A percentile compares a stretch with the other conserved stretches of the same genome.
Conservation (phyloP, 176 grass and related monocot species). For the Aegilops speltoides region DNA sequence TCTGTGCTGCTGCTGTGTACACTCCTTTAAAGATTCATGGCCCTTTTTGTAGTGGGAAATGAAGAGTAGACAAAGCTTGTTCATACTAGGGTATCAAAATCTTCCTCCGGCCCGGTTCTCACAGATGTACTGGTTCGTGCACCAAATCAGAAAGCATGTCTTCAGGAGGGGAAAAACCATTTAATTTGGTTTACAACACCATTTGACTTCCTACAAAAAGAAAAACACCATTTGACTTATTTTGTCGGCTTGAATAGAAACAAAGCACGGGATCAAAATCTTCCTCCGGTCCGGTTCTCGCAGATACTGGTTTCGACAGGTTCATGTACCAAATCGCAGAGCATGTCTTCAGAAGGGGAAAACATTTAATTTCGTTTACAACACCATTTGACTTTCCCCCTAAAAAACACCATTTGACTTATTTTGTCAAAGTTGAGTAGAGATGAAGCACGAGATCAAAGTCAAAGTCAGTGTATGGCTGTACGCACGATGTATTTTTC, state of each 20-base stretch:
- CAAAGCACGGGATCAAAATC: neutral
- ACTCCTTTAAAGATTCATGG: conserved; percentile 25
- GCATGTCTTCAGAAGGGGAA: neutral
- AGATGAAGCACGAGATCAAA: neutral
- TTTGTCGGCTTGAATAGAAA: neutral
- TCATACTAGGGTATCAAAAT: conserved; percentile 35
- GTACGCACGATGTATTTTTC: neutral
- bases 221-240: neutral
- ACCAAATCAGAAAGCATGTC: neutral
- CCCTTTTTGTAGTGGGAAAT: conserved; percentile 26
- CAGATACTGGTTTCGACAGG: neutral
- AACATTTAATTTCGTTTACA: neutral
- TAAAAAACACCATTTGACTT: neutral
- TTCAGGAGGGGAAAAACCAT: neutral
- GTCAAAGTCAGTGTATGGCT: neutral
- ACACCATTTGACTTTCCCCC: neutral
- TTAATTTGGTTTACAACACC: neutral
- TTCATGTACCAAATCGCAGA: neutral
- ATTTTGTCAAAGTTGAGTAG: neutral
- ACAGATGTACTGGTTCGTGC: neutral
- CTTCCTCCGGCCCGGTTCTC: neutral
- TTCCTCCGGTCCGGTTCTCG: neutral
- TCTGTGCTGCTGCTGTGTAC: neutral
- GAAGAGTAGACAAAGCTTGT: conserved; percentile 28
- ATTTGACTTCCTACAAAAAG: no score